Base-by-base conservation (phyloP, 768 basidiomycete species). In the Amanita fuliginea region DNA sequence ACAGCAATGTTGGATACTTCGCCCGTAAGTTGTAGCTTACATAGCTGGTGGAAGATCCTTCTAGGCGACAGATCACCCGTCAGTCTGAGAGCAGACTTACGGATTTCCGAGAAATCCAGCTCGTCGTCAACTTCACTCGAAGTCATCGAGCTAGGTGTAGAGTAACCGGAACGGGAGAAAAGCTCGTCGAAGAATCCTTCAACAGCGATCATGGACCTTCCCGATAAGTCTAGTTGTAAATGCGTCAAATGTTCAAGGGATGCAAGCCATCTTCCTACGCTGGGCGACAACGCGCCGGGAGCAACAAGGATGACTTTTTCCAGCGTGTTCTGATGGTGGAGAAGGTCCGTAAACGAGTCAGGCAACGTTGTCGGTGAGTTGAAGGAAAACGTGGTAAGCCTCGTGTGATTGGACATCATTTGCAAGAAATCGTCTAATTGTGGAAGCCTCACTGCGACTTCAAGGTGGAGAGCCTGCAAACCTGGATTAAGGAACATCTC, bases 121-220 rank as follows among this genome's bases (percentile, higher is more conserved):
- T 88, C 86, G 54, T 86, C 84, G 45, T 85, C 83, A 56, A 82
- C 86, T 62, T 88, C 86, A 36, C 74, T 81, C 46, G 83, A 80
- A 21, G 67, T 73, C 11, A 78, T 72, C 9, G 83, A 84, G 54
- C 72, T 78, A 5, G 86, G 86, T 10, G 85, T 83, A 24, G 76
- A 76, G 53, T 71, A 70, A n/a, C 86, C 86, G 0, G 85, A 86
- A 36, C 75, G 71, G 13, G 74, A 67, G 53, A 68, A 66, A 54
- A 87, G 67, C 47, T 85, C 78, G 59, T 81, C 80, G 61, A 89
- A 89, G 64, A 89, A 89, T 16, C 82, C 81, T 64, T 86, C 83
- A n/a, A 87, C 80, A 0, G 81, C 80, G 26, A 78, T 78, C 47
- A 74, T 64, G 3, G 81, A 76, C 49, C 83, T 70, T 49, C 80